Conservation (phyloP, 108 stramenopile species). For the Stephanodiscus triporus region DNA sequence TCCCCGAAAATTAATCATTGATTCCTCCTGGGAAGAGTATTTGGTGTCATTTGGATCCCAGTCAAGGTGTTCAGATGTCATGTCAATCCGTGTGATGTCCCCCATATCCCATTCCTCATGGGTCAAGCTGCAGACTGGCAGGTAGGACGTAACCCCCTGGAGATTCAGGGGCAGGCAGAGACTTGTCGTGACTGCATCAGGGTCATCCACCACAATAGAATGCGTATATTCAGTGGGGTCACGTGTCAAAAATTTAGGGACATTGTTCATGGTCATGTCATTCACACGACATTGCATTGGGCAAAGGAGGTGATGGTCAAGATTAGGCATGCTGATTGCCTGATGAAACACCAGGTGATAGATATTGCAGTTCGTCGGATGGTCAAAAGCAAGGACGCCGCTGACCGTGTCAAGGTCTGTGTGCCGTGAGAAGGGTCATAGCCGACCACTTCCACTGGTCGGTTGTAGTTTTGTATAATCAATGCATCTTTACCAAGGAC, state of each 20-base stretch:
- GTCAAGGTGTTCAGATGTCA: neutral
- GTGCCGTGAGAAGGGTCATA: neutral
- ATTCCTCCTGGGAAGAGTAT: neutral
- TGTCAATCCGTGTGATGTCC: neutral
- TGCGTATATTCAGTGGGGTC: constrained; percentile 9
- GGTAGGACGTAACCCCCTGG: neutral
- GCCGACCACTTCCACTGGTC: neutral
- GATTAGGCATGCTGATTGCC: too few species aligned
- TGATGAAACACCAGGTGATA: too few species aligned
- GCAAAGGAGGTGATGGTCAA: too few species aligned
- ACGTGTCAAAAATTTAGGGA: constrained; percentile 9
- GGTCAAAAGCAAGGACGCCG: neutral
- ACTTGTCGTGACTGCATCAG: neutral
- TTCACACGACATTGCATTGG: constrained; percentile 20
- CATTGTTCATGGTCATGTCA: constrained; percentile 6
- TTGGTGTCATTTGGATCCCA: too few species aligned
- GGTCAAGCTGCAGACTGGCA: neutral
- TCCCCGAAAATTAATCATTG: neutral
- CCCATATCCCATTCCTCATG: neutral
- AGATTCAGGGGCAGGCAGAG: neutral
- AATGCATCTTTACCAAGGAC: neutral
- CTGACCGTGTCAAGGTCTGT: neutral
- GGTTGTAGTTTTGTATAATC: neutral
- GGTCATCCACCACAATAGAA: neutral
- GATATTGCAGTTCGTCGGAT: neutral